Conservation (phyloP, 1,284 basidiomycete genomes). For the Lentinula novae-zelandiae region DNA sequence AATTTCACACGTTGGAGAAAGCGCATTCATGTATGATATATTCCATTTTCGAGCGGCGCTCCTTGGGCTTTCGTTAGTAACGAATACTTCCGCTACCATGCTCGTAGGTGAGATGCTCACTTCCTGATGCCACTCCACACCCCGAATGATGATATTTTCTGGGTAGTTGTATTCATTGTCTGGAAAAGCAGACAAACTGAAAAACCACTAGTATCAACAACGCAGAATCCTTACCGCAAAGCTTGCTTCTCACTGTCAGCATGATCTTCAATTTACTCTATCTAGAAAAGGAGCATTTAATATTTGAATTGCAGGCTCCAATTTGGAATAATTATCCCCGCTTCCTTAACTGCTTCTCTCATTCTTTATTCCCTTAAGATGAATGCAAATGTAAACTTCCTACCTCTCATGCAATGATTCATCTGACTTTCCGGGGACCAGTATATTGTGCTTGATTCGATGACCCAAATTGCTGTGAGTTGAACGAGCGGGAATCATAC, state of each 20-base stretch:
- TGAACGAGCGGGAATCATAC: not conserved
- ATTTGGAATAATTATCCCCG: not conserved
- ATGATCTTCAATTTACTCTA: not conserved
- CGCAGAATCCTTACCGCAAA: not conserved
- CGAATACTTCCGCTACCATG: not conserved
- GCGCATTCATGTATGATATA: not conserved
- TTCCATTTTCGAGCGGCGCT: not conserved
- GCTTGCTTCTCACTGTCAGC: not conserved
- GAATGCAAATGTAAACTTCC: not conserved
- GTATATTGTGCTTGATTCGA: conserved; percentile 1
- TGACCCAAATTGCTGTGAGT: not conserved
- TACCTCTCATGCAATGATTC: not conserved
- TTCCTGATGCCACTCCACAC: not conserved
- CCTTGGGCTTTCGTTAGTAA: not conserved
- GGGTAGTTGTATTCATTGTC: not conserved
- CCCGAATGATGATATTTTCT: not conserved
- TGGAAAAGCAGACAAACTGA: not conserved
- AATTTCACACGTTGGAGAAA: not conserved
- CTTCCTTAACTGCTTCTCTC: not conserved
- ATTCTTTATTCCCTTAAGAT: not conserved
- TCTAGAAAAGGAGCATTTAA: not conserved
- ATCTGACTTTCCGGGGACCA: not conserved
- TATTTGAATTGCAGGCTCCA: not conserved
- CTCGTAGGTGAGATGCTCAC: not conserved
- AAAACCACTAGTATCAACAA: not conserved